Evolutionary conservation across 2,329 filamentous ascomycete species (phyloP).

Genomic region (Talaromyces albobiverticillius): DNA sequence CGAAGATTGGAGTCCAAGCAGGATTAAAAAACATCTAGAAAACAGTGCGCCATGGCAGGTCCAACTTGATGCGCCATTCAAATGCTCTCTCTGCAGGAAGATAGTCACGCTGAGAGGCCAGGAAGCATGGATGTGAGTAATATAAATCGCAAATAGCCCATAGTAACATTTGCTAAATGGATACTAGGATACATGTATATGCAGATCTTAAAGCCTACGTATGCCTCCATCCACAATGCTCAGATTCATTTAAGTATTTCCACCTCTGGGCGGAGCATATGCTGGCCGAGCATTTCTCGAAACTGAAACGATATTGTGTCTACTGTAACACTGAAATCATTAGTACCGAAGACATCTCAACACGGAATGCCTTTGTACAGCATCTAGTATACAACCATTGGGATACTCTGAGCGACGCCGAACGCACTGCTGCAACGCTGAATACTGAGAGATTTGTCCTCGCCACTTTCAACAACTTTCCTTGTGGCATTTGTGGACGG

Average conservation of each 20-base stretch:
- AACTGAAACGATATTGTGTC: slow-evolving; percentile 9
- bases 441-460: slow-evolving; percentile 3
- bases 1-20: slow-evolving; percentile 7
- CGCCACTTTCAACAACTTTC: slow-evolving; percentile 1
- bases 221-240: slow-evolving; percentile 4
- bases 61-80: slow-evolving; percentile 6
- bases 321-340: slow-evolving; percentile 3
- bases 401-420: background rate
- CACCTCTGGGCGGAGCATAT: slow-evolving; percentile 11
- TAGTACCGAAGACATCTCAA: background rate
- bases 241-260: slow-evolving; percentile 9
- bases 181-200: slow-evolving; percentile 6
- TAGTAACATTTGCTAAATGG: background rate
- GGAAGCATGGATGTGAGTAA: slow-evolving; percentile 11
- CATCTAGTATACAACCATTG: slow-evolving; percentile 11
- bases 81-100: slow-evolving; percentile 6
- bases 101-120: slow-evolving; percentile 9
- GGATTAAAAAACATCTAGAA: background rate
- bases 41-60: slow-evolving; percentile 9
- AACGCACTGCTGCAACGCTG: slow-evolving; percentile 7
- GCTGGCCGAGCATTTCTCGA: slow-evolving; percentile 3
- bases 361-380: slow-evolving; percentile 7
- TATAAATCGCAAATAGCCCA: background rate
- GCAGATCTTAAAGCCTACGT: slow-evolving; percentile 10
- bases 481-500: slow-evolving; percentile 6